phyloP scores from a whole-genome alignment of 768 basidiomycete species.

The Termitomyces sp. region DNA sequence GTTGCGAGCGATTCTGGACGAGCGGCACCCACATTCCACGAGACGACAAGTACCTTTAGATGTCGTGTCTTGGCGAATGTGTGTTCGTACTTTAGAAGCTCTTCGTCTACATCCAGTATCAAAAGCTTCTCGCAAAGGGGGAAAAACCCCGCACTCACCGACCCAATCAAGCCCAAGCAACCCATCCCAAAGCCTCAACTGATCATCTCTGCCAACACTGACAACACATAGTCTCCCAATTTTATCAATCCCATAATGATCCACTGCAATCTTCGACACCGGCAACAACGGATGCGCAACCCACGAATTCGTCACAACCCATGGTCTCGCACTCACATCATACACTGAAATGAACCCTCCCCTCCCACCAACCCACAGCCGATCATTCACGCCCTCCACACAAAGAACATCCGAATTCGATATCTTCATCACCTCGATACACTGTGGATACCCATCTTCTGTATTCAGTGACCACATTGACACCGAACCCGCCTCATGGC shows the following conservation, averaged over 20 bases:
- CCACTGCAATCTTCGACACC: conserved; percentile 61
- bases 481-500: conserved; percentile 89
- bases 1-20: conserved; percentile 67
- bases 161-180: conserved; percentile 82
- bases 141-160: conserved; percentile 49
- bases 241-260: conserved; percentile 72
- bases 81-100: conserved; percentile 69
- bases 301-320: conserved; percentile 89
- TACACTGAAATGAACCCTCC: conserved; percentile 82
- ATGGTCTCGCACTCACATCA: conserved; percentile 71
- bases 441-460: conserved; percentile 56
- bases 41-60: conserved; percentile 73
- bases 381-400: conserved; percentile 78
- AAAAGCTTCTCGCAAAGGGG: neutral
- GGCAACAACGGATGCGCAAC: conserved; percentile 70
- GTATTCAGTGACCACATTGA: conserved; percentile 71
- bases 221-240: conserved; percentile 65
- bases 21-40: conserved; percentile 93
- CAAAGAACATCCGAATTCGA: conserved; percentile 78
- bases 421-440: conserved; percentile 76
- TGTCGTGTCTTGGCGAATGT: conserved; percentile 79
- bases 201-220: conserved; percentile 74
- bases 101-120: conserved; percentile 50
- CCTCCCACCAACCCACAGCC: conserved; percentile 85
- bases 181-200: conserved; percentile 86